Evolutionary conservation across 1,284 basidiomycete genomes (phyloP).

Genomic region (Cutaneotrichosporon sp.): DNA sequence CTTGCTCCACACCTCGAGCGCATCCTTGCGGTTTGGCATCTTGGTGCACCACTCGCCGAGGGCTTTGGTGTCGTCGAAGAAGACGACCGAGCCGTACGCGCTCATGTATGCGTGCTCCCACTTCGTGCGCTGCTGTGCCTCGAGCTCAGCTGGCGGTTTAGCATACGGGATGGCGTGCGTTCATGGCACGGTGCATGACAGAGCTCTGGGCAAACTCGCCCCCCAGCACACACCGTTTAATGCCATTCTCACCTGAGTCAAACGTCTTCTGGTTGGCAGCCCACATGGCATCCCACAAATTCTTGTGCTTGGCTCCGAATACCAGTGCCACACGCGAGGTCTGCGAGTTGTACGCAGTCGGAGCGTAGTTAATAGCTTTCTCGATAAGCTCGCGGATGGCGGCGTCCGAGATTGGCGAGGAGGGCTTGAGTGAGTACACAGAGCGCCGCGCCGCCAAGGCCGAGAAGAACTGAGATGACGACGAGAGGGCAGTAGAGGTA

Average conservation of each 20-base stretch:
- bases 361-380: slow-evolving; percentile 48
- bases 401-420: slow-evolving; percentile 42
- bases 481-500: background rate
- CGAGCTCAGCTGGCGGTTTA: slow-evolving; percentile 3
- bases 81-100: slow-evolving; percentile 51
- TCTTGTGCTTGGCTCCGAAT: slow-evolving; percentile 46
- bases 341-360: slow-evolving; percentile 51
- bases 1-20: slow-evolving; percentile 32
- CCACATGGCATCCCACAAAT: slow-evolving; percentile 49
- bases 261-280: slow-evolving; percentile 3
- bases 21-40: slow-evolving; percentile 42
- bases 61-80: slow-evolving; percentile 50
- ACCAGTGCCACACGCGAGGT: slow-evolving; percentile 49
- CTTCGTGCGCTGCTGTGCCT: background rate
- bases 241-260: background rate
- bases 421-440: slow-evolving; percentile 47
- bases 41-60: slow-evolving; percentile 43
- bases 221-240: too few relatives aligned
- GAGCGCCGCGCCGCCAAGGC: slow-evolving; percentile 40
- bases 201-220: too few relatives aligned
- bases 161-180: too few relatives aligned
- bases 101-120: slow-evolving; percentile 37
- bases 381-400: slow-evolving; percentile 48
- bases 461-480: background rate
- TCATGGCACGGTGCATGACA: too few relatives aligned